Base-by-base conservation (phyloP, 2,329 filamentous ascomycete genomes). In the Colletotrichum sp. region DNA sequence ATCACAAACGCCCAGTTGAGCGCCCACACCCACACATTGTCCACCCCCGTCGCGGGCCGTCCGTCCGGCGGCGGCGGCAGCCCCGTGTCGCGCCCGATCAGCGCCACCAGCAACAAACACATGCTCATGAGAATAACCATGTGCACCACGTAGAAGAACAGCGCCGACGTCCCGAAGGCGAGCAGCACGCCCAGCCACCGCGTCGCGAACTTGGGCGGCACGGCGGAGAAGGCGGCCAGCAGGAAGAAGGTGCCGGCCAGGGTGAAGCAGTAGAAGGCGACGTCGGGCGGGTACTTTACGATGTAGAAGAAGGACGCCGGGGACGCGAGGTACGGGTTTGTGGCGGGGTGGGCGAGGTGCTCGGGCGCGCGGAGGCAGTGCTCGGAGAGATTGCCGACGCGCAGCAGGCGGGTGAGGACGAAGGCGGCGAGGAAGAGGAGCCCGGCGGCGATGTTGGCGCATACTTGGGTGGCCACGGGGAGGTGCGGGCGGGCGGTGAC, bases 121-220 rank as follows among this genome's bases (percentile, higher is more conserved):
- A 84, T 34, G 2, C 71, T 59, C 26, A 86, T 82, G 5, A 87
- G 75, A 3, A 86, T 49, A 18, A 84, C 49, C 49, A 87, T 77
- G 70, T 89, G 87, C 2, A 80, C 76, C 8, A 88, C 75, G 78
- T 88, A 88, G 66, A 88, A 89, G 81, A 88, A 89, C 6, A 89
- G 77, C 0, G 87, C 86, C 0, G 86, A 86, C n/a, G 83, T 84
- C n/a, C 87, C 87, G 76, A 86, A 87, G 24, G 85, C 84, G 3
- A 88, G 79, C 0, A 89, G 78, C n/a, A 85, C 78, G 0, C 82
- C 82, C 21, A 87, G 74, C 16, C 78, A 81, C 57, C 77, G 79
- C n/a, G 59, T 72, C 0, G 83, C 82, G 5, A 85, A 32, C 3
- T 39, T 49, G 0, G 78, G 69, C 1, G 87, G 86, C 1, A 87